Conservation (phyloP, 352 stramenopile genomes). For the Phytophthora kernoviae region DNA sequence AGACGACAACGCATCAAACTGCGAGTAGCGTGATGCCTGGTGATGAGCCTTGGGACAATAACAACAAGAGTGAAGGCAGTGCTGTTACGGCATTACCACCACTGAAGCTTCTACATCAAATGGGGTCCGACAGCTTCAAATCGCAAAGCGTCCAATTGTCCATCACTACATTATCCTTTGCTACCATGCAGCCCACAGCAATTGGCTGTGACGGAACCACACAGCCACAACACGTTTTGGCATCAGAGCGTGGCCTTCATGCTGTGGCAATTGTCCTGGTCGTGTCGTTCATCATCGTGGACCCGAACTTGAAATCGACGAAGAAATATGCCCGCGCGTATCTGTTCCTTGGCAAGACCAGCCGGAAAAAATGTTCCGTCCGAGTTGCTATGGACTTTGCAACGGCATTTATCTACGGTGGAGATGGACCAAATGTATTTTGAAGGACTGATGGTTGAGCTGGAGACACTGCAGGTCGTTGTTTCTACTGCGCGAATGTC, state of each 20-base stretch:
- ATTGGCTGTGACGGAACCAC: neutral
- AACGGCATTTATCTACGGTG: conserved; percentile 37
- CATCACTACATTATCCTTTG: conserved; percentile 14
- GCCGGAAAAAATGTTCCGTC: neutral
- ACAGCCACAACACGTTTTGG: conserved; percentile 11
- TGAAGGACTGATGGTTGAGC: conserved; percentile 36
- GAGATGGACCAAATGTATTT: conserved; percentile 24
- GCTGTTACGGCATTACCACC: conserved; percentile 12
- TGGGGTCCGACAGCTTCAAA: neutral
- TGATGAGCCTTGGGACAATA: neutral
- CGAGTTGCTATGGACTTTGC: conserved; percentile 52
- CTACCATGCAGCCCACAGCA: neutral
- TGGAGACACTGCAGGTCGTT: conserved; percentile 33
- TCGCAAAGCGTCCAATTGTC: neutral
- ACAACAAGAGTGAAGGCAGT: neutral
- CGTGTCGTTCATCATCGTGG: conserved; percentile 35
- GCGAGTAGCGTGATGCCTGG: neutral
- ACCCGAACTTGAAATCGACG: conserved; percentile 43
- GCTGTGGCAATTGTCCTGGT: conserved; percentile 36
- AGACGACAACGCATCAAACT: neutral
- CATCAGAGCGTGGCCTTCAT: conserved; percentile 25
- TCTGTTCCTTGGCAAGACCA: conserved; percentile 21
- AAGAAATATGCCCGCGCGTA: conserved; percentile 40
- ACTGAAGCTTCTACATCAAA: conserved; percentile 17
- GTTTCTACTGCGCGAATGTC: conserved; percentile 30